Conservation (phyloP, 768 basidiomycete species). For the Rhodosporidiobolus odoratus region DNA sequence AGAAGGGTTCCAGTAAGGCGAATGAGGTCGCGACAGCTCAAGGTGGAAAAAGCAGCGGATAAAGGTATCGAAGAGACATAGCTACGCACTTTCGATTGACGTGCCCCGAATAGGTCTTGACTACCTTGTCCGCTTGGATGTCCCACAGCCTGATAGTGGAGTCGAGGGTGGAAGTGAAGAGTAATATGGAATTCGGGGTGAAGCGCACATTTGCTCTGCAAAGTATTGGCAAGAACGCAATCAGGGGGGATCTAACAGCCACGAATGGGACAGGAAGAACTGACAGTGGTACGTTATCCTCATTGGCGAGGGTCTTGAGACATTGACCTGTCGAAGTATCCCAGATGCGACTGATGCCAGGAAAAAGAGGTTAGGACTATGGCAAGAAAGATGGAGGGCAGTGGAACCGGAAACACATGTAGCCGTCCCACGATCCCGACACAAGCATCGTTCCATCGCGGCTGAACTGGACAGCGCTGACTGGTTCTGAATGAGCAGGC, state of each 20-base stretch:
- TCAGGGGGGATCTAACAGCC: not conserved
- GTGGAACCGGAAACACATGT: constrained; percentile 63
- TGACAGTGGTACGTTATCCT: constrained; percentile 81
- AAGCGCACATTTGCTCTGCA: constrained; percentile 74
- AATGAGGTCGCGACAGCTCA: not conserved
- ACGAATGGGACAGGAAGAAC: not conserved
- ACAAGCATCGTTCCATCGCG: constrained; percentile 90
- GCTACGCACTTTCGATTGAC: constrained; percentile 73
- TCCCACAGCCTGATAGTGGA: constrained; percentile 93
- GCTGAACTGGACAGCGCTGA: constrained; percentile 89
- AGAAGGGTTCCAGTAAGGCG: constrained; percentile 47
- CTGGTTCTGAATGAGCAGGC: constrained; percentile 95
- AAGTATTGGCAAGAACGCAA: constrained; percentile 9
- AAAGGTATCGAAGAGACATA: constrained; percentile 43
- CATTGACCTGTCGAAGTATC: constrained; percentile 96
- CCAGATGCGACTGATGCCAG: constrained; percentile 75
- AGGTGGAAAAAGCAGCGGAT: constrained; percentile 51
- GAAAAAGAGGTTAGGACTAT: not conserved
- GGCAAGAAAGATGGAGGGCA: not conserved
- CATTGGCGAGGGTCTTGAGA: constrained; percentile 91
- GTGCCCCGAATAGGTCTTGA: constrained; percentile 88
- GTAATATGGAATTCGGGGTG: constrained; percentile 83
- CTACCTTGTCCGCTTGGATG: constrained; percentile 78
- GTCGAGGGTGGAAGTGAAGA: constrained; percentile 87
- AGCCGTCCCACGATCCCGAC: constrained; percentile 91